A percentile compares a stretch with the other conserved stretches of the same genome.
Conservation (phyloP, 2,329 filamentous ascomycete genomes). For the Calonectria honghensis region DNA sequence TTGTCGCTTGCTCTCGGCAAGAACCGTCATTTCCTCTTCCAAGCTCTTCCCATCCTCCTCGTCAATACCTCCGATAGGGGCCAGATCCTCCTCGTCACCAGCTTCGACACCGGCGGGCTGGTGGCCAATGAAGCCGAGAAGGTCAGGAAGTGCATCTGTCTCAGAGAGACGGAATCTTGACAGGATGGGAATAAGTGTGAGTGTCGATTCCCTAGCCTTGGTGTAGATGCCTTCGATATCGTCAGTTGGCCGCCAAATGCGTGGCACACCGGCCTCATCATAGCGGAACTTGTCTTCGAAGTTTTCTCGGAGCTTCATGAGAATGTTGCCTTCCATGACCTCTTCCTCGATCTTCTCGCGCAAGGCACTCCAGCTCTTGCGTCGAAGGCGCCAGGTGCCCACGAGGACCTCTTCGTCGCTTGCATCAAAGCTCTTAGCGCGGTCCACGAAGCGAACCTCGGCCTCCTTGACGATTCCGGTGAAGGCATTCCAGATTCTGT, state of each 20-base stretch:
- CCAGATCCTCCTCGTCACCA: conserved; percentile 92
- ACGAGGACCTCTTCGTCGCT: conserved; percentile 93
- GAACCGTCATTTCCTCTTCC: conserved; percentile 97
- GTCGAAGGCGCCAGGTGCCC: conserved; percentile 91
- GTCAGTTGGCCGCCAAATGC: conserved; percentile 97
- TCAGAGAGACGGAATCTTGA: conserved; percentile 87
- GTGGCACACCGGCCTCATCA: conserved; percentile 93
- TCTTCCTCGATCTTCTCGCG: conserved; percentile 96
- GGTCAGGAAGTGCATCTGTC: conserved; percentile 85
- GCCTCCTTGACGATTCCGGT: conserved; percentile 88
- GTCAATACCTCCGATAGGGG: conserved; percentile 93
- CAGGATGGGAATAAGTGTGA: conserved; percentile 92
- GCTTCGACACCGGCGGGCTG: conserved; percentile 84
- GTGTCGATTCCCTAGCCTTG: conserved; percentile 91
- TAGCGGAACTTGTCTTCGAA: conserved; percentile 99
- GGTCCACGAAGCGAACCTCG: conserved; percentile 88
- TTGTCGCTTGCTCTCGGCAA: conserved; percentile 91
- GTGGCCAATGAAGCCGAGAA: conserved; percentile 87
- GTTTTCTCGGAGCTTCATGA: conserved; percentile 96
- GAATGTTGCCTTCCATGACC: conserved; percentile 96
- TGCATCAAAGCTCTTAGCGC: conserved; percentile 95
- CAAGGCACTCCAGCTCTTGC: conserved; percentile 95
- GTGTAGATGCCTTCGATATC: conserved; percentile 98
- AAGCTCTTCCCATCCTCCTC: conserved; percentile 95
- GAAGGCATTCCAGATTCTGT: conserved; percentile 94